phyloP scores from a whole-genome alignment of 1,284 basidiomycete genomes.

The Ceratorhiza oryzae-sativae region DNA sequence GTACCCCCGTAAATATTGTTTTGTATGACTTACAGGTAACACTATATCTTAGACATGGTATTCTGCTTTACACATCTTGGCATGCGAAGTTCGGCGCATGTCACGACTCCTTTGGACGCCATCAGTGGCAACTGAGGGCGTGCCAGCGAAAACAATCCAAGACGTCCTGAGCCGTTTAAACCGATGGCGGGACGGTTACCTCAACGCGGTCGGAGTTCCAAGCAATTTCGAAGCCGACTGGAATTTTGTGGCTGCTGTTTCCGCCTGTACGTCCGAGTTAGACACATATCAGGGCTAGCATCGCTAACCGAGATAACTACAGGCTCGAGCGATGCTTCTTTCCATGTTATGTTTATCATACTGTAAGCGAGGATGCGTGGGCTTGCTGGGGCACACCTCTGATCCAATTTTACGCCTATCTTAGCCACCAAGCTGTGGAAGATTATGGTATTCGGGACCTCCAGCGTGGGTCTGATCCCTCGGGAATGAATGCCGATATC shows the following conservation, averaged over 20 bases:
- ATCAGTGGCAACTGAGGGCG: conserved; percentile 73
- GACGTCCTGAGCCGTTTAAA: conserved; percentile 67
- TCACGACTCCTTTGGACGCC: conserved; percentile 81
- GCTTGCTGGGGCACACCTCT: conserved; percentile 53
- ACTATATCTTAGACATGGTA: conserved; percentile 50
- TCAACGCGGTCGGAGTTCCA: conserved; percentile 83
- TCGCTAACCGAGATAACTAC: conserved; percentile 36
- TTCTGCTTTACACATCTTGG: conserved; percentile 75
- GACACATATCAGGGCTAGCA: conserved; percentile 34
- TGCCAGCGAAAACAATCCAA: conserved; percentile 69
- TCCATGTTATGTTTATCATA: conserved; percentile 81
- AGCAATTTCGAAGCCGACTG: conserved; percentile 81
- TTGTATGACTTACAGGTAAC: not conserved
- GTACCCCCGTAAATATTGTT: conserved; percentile 47
- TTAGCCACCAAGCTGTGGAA: conserved; percentile 68
- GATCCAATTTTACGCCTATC: conserved; percentile 56
- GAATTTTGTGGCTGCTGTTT: conserved; percentile 87
- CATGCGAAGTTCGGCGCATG: conserved; percentile 78
- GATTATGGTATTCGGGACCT: conserved; percentile 81
- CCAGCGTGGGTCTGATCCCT: conserved; percentile 49
- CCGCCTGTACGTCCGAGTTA: conserved; percentile 61
- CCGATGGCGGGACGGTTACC: conserved; percentile 78
- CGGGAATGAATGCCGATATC: conserved; percentile 31
- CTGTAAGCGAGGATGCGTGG: conserved; percentile 28
- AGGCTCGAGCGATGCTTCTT: conserved; percentile 86